Base-by-base conservation (phyloP, 2,329 filamentous ascomycete genomes). In the Hirsutella minnesotensis region DNA sequence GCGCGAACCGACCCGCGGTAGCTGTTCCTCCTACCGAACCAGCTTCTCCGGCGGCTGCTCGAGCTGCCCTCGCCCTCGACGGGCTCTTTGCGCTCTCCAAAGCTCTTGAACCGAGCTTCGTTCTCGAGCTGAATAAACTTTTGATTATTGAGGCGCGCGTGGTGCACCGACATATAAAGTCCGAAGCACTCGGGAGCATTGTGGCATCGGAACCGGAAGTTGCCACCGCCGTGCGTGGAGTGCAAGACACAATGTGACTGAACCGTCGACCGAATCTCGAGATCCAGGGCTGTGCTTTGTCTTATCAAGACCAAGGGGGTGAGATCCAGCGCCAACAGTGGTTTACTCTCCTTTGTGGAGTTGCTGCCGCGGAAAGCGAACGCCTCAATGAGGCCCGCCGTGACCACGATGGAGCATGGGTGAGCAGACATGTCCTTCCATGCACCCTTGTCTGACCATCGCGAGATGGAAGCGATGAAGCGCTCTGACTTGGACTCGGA, bases 301-400 rank as follows among this genome's bases (percentile, higher is more conserved):
- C 90, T 79, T 47, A 96, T 80, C 51, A 89, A 83, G 8, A 96
- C 90, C 31, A 95, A 70, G 1, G 92, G 92, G 1, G 90, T 96
- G 35, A 98, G 77, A 56, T 95, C 87, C 29, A 95, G 75, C 5
- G 83, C 84, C 36, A 82, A 66, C 18, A 81, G 60, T 4, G 76
- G 75, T 30, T 67, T 63, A 29, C 61, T 58, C 10, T 60, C 55
- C 47, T 59, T 48, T 53, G 46, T 40, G 16, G 47, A 16, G 30
- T 53, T 57, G 61, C 47, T 60, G 51, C 44, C 46, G 31, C 51
- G 52, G 56, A 69, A 56, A 24, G 68, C 60, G 49, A 71, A 78
- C 2, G 71, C 73, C 52, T 81, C 75, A 42, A 82, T 72, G 18
- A 77, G 60, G 5, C 78, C 78, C 4, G 75, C 72, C 1, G 67